Conservation (phyloP, 2,329 filamentous ascomycete genomes). For the Penicillium sp. region DNA sequence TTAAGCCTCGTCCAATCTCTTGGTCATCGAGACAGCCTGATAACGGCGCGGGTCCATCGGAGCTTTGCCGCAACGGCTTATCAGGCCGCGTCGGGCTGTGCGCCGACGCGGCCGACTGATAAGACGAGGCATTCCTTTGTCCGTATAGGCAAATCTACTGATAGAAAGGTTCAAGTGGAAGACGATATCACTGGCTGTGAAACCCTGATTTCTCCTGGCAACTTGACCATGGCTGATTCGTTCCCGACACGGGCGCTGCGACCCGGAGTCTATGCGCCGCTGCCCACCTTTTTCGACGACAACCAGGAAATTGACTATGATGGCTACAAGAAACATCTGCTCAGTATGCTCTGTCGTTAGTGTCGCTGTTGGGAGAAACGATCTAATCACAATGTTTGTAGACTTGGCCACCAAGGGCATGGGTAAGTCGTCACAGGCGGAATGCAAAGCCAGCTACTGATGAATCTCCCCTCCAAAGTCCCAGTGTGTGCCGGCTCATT, state of each 20-base stretch:
- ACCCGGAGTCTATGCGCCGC: constrained; percentile 19
- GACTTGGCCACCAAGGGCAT: constrained; percentile 9
- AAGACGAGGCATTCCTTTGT: background rate
- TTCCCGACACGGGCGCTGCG: constrained; percentile 6
- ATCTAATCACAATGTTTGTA: background rate
- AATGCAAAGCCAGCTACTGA: background rate
- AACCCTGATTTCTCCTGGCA: background rate
- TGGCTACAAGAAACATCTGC: constrained; percentile 21
- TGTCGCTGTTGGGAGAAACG: background rate
- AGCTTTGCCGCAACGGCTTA: constrained; percentile 12
- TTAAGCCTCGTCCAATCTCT: too few relatives aligned
- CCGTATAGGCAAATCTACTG: too few relatives aligned
- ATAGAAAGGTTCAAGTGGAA: background rate
- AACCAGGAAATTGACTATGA: constrained; percentile 25
- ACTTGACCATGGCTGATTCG: constrained; percentile 2
- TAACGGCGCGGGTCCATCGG: constrained; percentile 13
- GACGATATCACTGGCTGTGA: background rate
- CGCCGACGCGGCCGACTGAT: constrained; percentile 1
- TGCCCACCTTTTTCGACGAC: constrained; percentile 20
- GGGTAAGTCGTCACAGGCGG: background rate
- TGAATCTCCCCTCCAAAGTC: constrained; percentile 9
- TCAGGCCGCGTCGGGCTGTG: constrained; percentile 6
- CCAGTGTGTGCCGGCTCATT: constrained; percentile 26
- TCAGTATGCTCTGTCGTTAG: constrained; percentile 12
- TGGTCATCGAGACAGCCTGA: too few relatives aligned